These are phyloP conservation scores for Whalleya microplaca DNA, from an alignment of 2,329 filamentous ascomycete species.

Conservation along the genomic window DNA sequence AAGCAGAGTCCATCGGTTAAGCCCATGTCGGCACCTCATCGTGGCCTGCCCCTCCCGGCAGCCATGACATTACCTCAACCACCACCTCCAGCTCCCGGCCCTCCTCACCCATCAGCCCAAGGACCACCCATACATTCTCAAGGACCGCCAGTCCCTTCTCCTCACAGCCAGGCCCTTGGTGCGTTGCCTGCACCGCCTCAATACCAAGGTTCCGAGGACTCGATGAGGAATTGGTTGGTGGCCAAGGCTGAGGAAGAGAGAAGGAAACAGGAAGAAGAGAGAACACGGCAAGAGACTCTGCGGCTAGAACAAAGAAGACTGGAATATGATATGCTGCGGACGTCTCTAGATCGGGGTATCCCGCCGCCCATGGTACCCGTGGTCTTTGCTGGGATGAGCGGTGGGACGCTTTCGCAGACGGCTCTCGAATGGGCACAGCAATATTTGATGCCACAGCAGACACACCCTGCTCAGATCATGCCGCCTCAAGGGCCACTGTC, in stretches of 20 bases:
- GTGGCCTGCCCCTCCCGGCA: constrained; percentile 70
- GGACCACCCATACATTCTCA: constrained; percentile 37
- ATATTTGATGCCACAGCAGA: constrained; percentile 57
- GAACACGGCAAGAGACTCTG: constrained; percentile 64
- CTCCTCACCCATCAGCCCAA: constrained; percentile 34
- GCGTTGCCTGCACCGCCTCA: constrained; percentile 67
- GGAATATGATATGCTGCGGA: constrained; percentile 72
- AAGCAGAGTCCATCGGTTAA: constrained; percentile 53
- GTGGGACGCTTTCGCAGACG: constrained; percentile 62
- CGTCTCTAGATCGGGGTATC: constrained; percentile 70
- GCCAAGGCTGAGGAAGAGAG: constrained; percentile 76
- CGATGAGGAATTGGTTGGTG: constrained; percentile 72
- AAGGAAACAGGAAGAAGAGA: constrained; percentile 75
- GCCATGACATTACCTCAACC: constrained; percentile 62
- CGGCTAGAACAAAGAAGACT: constrained; percentile 73
- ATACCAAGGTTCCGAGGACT: constrained; percentile 70
- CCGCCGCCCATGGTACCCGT: constrained; percentile 75
- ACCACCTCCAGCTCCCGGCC: constrained; percentile 33
- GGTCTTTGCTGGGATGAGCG: constrained; percentile 74
- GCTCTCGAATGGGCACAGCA: constrained; percentile 72
- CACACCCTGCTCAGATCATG: constrained; percentile 55
- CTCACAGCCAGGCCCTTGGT: constrained; percentile 49
- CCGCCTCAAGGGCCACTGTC: constrained; percentile 54
- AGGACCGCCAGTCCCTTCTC: constrained; percentile 38
- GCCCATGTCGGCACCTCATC: constrained; percentile 71